Evolutionary conservation across 176 grass and related monocot genomes (phyloP), one percentile per base, ranked within the genome.

Genomic region (Musa schizocarpa): DNA sequence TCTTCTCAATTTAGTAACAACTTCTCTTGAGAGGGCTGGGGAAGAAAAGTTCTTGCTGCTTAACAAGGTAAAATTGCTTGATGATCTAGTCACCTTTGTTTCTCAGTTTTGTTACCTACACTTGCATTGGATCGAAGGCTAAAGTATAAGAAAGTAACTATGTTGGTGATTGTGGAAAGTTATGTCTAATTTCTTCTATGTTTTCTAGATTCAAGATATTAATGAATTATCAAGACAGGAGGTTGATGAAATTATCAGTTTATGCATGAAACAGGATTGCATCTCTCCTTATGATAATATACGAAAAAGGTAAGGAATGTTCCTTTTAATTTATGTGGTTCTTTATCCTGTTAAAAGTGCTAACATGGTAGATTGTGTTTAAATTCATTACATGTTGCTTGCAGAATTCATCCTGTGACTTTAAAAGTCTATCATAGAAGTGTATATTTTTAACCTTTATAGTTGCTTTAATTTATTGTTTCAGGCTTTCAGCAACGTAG

Each of bases 21-120:
- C 69, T 76, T 76, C 84, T 86, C 21, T 98, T 5, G 94, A 93
- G 69, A 91, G 88, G 91, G 85, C 85, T 19, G 74, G 84, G 16
- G 94, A 91, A 89, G 90, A 98, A 86, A 97, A 90, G 76, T 89
- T 87, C 88, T 78, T 98, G 76, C 80, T 93, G 51, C 87, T 97
- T 72, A 97, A 93, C 81, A 97, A 93, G 90, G 94, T 97, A 90
- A 64, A 26, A 12, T 52, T 50, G 1, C 12, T 53, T 13, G 11
- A 78, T 57, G n/a, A 3, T 49, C 68, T 68, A 67, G 67, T 63
- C 72, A 53, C 63, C 24, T 2, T 68, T 73, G 20, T 48, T 26
- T 16, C 58, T 69, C 1, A 2, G 26, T 48, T 34, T 11, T 20
- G 69, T 34, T 34, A 34, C 34, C 34, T 34, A 34, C 50, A 22